Percentiles rank a stretch among this genome's conserved stretches.
Evolutionary conservation across 1,139 yeast genomes (phyloP).

Genomic region (Wickerhamomyces sp.): DNA sequence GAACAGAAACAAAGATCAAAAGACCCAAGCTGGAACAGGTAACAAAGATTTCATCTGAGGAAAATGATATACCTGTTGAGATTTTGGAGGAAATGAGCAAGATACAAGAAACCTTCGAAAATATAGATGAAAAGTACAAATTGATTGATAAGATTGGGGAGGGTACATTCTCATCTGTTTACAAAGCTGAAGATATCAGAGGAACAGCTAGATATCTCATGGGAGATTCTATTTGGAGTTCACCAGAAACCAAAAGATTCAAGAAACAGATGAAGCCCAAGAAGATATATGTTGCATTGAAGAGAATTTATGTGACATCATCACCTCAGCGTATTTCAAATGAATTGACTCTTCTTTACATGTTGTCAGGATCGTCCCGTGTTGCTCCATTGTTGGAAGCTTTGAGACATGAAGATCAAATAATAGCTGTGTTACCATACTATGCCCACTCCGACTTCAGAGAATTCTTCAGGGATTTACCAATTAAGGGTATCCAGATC

Average conservation of each 20-base stretch:
- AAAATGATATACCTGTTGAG: constrained; percentile 31
- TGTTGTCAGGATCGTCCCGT: constrained; percentile 59
- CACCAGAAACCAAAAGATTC: constrained; percentile 48
- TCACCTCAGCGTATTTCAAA: constrained; percentile 87
- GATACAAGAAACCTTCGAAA: constrained; percentile 60
- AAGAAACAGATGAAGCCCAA: constrained; percentile 26
- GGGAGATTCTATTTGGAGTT: constrained; percentile 91
- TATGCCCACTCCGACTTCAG: constrained; percentile 90
- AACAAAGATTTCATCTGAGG: constrained; percentile 7
- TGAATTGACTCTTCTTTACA: constrained; percentile 73
- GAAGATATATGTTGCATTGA: constrained; percentile 76
- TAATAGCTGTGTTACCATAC: constrained; percentile 86
- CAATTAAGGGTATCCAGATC: constrained; percentile 71
- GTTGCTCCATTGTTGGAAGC: constrained; percentile 92
- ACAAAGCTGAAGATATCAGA: constrained; percentile 57
- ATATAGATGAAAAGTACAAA: constrained; percentile 36
- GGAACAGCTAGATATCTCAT: constrained; percentile 69
- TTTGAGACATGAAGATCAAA: constrained; percentile 82
- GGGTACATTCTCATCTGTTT: constrained; percentile 93
- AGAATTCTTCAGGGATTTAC: constrained; percentile 75
- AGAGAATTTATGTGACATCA: constrained; percentile 91
- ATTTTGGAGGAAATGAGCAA: constrained; percentile 63
- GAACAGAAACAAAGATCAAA: background rate
- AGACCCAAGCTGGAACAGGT: background rate
- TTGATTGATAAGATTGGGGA: constrained; percentile 55